Conservation (phyloP, 2,329 filamentous ascomycete species). For the Microdochium nivale region DNA sequence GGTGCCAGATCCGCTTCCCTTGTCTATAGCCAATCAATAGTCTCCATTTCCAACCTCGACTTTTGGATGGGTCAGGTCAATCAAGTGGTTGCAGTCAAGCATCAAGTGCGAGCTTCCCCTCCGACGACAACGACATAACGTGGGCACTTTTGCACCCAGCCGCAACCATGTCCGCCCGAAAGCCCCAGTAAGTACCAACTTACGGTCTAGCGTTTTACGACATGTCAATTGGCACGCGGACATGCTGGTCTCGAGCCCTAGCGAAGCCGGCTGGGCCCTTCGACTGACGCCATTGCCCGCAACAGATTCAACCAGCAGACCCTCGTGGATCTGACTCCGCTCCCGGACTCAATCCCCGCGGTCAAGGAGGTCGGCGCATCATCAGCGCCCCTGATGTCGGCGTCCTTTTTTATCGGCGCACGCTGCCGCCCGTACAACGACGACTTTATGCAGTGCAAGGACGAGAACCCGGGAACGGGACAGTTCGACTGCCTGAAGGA, state of each 20-base stretch:
- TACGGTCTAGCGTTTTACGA: neutral
- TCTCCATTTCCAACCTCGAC: constrained; percentile 19
- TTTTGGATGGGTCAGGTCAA: constrained; percentile 5
- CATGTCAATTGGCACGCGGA: constrained; percentile 7
- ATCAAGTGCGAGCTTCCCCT: constrained; percentile 1
- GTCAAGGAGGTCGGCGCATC: constrained; percentile 90
- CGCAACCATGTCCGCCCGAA: constrained; percentile 50
- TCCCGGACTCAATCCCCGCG: constrained; percentile 83
- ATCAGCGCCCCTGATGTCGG: constrained; percentile 85
- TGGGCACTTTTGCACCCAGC: neutral
- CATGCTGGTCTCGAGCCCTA: neutral
- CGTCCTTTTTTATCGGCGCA: constrained; percentile 93
- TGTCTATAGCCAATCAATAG: constrained; percentile 22
- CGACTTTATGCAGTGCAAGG: constrained; percentile 99
- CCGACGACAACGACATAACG: constrained; percentile 1
- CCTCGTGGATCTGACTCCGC: constrained; percentile 92
- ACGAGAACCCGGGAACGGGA: constrained; percentile 79
- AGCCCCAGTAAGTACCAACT: constrained; percentile 41
- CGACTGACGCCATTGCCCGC: constrained; percentile 14
- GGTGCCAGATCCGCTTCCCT: constrained; percentile 5
- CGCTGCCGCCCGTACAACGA: constrained; percentile 94
- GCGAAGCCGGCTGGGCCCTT: neutral
- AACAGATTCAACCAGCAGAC: constrained; percentile 85
- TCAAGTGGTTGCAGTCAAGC: neutral
- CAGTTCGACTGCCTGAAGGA: constrained; percentile 95